Evolutionary conservation across 169 alveolate genomes (phyloP).

Genomic region (Babesia bigemina): DNA sequence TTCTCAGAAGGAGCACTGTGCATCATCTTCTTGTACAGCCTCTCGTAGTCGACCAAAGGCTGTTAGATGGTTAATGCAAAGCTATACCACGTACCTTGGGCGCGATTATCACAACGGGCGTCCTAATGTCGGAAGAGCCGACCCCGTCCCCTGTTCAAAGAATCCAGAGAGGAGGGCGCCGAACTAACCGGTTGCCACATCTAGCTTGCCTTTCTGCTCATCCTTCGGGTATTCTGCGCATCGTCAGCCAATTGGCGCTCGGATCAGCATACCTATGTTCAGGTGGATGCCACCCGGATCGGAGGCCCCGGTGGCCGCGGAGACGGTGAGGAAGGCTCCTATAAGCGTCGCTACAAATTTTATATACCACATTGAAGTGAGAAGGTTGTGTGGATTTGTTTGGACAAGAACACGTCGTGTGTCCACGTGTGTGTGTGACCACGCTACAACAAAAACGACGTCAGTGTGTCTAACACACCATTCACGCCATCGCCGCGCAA

Average conservation of each 20-base stretch:
- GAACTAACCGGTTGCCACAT: slow-evolving; percentile 57
- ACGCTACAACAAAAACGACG: slow-evolving; percentile 15
- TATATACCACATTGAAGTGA: slow-evolving; percentile 2
- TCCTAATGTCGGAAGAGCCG: slow-evolving; percentile 34
- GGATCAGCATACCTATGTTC: slow-evolving; percentile 44
- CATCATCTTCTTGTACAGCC: slow-evolving; percentile 70
- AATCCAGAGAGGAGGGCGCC: background rate
- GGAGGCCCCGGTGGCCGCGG: slow-evolving; percentile 1
- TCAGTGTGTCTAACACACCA: slow-evolving; percentile 16
- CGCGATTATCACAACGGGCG: slow-evolving; percentile 68
- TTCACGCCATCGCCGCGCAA: background rate
- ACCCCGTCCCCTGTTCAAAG: slow-evolving; percentile 16
- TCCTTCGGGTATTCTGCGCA: slow-evolving; percentile 59
- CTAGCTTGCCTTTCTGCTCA: slow-evolving; percentile 16
- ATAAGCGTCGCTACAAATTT: background rate
- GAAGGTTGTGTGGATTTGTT: background rate
- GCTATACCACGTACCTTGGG: slow-evolving; percentile 47
- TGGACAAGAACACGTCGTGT: no score
- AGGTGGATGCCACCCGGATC: slow-evolving; percentile 46
- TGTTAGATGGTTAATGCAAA: background rate
- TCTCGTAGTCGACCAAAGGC: slow-evolving; percentile 67
- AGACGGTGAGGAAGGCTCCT: background rate
- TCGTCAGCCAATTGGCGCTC: background rate
- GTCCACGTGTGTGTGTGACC: slow-evolving; percentile 6
- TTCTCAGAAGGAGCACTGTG: slow-evolving; percentile 13